Base-by-base conservation (phyloP, 2,329 filamentous ascomycete genomes). In the Pleoardoris graminearum region DNA sequence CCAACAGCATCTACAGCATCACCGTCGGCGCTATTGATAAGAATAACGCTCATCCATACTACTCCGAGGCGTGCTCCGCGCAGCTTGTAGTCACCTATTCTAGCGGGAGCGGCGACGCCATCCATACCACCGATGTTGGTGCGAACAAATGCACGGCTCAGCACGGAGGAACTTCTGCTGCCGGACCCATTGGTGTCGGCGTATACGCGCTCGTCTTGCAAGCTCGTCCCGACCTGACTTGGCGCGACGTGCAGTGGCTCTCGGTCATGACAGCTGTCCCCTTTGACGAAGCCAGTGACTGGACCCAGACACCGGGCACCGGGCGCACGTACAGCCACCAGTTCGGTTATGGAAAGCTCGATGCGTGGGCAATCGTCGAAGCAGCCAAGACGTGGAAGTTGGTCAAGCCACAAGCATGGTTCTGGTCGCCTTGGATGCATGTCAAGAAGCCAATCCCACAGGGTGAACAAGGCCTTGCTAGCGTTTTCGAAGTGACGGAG, bases 1-100 rank as follows among this genome's bases (percentile, higher is more conserved):
- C 94, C 54, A 99, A 99, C 79, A 97, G 92, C 70, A 99, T 99
- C 65, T 99, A 97, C 80, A 97, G 91, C 72, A 94, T 99, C 64
- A 96, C 92, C 0, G 91, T 99, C 16, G 94, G 94, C 32, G 93
- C 93, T 29, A 88, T 99, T 57, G 92, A 97, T 71, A 83, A 90
- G 53, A 85, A 88, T 61, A 92, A 93, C 33, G 75, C 83, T n/a
- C 93, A 97, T 69, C 92, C 94, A 0, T 94, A 93, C 72, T 99
- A 99, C 74, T 97, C 93, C 0, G 94, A 99, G 74, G 88, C 90
- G 57, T 99, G 94, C 77, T 97, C 93, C 3, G 94, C 94, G 19
- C 90, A 96, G 71, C 80, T 99, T 41, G 92, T 97, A 2, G 94
- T 99, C 8, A 96, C 94, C 0, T 99, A 97, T 74, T 97, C 92